Conservation (phyloP, 768 basidiomycete genomes). For the Boletellus emodensis region DNA sequence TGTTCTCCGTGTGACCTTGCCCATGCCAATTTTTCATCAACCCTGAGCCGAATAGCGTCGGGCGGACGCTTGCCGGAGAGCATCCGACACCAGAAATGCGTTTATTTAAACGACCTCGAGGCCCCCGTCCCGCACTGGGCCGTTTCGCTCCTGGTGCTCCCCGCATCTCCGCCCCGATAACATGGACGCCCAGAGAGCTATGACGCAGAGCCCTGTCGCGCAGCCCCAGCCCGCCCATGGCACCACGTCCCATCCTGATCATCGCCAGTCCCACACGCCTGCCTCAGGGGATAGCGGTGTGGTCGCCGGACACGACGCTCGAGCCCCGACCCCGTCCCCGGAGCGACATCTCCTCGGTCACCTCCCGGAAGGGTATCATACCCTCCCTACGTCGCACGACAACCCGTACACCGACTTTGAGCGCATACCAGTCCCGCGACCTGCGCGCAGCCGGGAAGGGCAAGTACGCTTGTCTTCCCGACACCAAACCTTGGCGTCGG, state of each 20-base stretch:
- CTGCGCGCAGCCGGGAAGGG: slow-evolving; percentile 16
- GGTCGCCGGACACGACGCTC: not conserved
- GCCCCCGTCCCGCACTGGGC: not conserved
- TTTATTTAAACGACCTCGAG: slow-evolving; percentile 1
- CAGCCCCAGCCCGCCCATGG: not conserved
- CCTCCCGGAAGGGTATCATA: slow-evolving; percentile 1
- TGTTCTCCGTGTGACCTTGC: too few relatives aligned
- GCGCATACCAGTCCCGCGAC: not conserved
- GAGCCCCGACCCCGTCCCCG: not conserved
- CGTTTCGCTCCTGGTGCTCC: not conserved
- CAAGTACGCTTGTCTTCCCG: slow-evolving; percentile 12
- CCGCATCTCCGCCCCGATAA: not conserved
- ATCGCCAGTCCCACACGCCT: not conserved
- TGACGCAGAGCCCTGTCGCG: not conserved
- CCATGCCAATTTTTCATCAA: too few relatives aligned
- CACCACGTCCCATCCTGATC: slow-evolving; percentile 1
- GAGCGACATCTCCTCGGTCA: slow-evolving; percentile 8
- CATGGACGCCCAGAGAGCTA: slow-evolving; percentile 15
- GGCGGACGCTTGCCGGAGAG: not conserved
- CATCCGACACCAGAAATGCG: not conserved
- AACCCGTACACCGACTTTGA: slow-evolving; percentile 14
- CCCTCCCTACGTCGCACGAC: not conserved
- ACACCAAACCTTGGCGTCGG: slow-evolving; percentile 1
- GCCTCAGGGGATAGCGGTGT: not conserved
- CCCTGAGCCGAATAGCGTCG: too few relatives aligned